A percentile compares a stretch with the other conserved stretches of the same genome.
Evolutionary conservation across 176 grass and related monocot genomes (phyloP).

Genomic region (Bonia amplexicaulis): DNA sequence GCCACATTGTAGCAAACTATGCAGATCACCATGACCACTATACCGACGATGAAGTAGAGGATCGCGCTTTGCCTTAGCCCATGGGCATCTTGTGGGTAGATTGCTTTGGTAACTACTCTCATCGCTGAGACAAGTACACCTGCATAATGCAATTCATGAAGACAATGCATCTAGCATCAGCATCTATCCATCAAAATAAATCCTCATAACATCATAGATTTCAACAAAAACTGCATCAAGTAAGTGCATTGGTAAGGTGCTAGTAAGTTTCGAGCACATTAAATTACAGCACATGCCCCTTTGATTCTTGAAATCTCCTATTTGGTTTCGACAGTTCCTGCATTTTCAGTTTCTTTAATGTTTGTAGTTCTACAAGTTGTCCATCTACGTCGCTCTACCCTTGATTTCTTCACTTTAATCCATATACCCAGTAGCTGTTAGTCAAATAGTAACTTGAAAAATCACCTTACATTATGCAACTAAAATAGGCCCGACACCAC

Average conservation of each 20-base stretch:
- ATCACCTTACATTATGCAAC: not conserved
- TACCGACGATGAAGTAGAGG: constrained; percentile 70
- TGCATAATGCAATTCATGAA: constrained; percentile 35
- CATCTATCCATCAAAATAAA: not conserved
- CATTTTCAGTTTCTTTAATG: not conserved
- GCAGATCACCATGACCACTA: constrained; percentile 80
- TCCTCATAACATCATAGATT: not conserved
- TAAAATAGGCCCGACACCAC: too few species aligned
- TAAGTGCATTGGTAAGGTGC: not conserved
- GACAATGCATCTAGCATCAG: not conserved
- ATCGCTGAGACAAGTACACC: constrained; percentile 79
- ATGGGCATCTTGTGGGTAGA: constrained; percentile 63
- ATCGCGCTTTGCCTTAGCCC: constrained; percentile 74
- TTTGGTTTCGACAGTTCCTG: not conserved
- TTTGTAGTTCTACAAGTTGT: not conserved
- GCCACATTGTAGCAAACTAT: constrained; percentile 81
- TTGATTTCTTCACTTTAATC: not conserved
- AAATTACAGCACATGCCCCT: not conserved
- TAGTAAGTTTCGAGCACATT: not conserved
- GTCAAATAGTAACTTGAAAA: not conserved
- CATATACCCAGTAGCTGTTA: not conserved
- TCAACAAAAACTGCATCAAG: not conserved
- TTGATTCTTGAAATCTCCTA: not conserved
- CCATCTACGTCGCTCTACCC: not conserved
- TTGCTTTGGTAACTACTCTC: constrained; percentile 73